Conservation (phyloP, 2,329 filamentous ascomycete genomes). For the Xylaria sp. region DNA sequence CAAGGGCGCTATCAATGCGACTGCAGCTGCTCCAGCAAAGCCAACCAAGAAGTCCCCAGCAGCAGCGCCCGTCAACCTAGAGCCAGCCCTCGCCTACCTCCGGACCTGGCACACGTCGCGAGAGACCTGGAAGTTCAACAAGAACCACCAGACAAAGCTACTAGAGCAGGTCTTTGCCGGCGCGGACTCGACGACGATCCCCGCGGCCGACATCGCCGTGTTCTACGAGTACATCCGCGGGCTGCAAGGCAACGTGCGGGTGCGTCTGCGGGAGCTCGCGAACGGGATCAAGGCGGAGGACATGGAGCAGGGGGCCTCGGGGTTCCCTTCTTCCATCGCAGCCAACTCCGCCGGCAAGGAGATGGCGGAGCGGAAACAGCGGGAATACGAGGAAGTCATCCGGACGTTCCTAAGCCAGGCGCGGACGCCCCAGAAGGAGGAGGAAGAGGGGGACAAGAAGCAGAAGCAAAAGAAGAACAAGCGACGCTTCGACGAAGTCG, state of each 20-base stretch:
- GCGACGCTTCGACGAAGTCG: constrained; percentile 62
- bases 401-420: constrained; percentile 55
- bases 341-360: constrained; percentile 50
- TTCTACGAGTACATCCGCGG: constrained; percentile 83
- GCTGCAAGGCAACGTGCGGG: constrained; percentile 78
- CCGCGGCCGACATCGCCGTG: constrained; percentile 73
- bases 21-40: constrained; percentile 31
- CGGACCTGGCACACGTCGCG: constrained; percentile 77
- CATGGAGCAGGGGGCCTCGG: constrained; percentile 60
- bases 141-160: constrained; percentile 86
- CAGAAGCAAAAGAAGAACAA: background rate
- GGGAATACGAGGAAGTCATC: constrained; percentile 68
- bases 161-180: constrained; percentile 82
- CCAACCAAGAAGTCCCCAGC: constrained; percentile 41
- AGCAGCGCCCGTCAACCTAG: constrained; percentile 59
- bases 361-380: constrained; percentile 60
- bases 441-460: too few species aligned
- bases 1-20: constrained; percentile 52
- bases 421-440: constrained; percentile 55
- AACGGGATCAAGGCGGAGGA: constrained; percentile 69
- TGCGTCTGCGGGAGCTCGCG: constrained; percentile 74
- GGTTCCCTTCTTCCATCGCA: constrained; percentile 51
- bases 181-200: constrained; percentile 71
- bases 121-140: constrained; percentile 92
- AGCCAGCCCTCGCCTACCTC: constrained; percentile 80